Evolutionary conservation across 352 stramenopile species (phyloP), one percentile per base, ranked within the genome.

Genomic region (Globisporangium splendens): DNA sequence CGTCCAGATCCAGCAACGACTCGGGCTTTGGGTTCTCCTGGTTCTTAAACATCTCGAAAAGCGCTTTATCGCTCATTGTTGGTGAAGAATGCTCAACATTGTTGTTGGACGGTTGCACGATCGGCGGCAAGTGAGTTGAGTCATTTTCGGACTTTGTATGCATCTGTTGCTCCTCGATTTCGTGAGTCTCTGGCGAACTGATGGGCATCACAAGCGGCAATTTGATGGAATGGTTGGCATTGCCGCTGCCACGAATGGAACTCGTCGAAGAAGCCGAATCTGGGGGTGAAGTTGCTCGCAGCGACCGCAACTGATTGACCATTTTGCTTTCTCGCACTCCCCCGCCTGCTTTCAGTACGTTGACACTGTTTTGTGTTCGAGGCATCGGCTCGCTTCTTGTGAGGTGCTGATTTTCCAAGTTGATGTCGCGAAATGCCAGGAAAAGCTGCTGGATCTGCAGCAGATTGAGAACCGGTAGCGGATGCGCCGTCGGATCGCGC

Each of bases 41-140:
- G 8, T 66, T 48, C 55, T 75, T 79, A 57, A 89, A 89, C 21
- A 52, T 47, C n/a, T 81, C 66, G 38, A 80, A 83, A 12, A 88
- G 67, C 50, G 83, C 68, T 53, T 88, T 87, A 46, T 88, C 73
- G 38, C 51, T 77, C 55, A 62, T 33, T 12, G 14, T 41, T 11
- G 42, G 21, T 31, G 53, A 20, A 51, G 54, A 39, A 48, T 49
- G 24, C 44, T 60, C 46, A 54, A 60, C 31, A 69, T 35, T 50
- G 43, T 28, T 54, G 15, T 58, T 54, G 55, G 3, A 10, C 28
- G 28, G 28, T 8, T 35, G 28, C 28, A 35, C 28, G 28, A 35
- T 35, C 28, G 28, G 5, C 28, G 28, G 28, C 28, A 35, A 35
- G 28, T 35, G 5, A 1, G 7, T 35, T 0, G 28, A 6, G 1